Conservation (phyloP, 495 filamentous ascomycete species). For the Penicillium paxilli region DNA sequence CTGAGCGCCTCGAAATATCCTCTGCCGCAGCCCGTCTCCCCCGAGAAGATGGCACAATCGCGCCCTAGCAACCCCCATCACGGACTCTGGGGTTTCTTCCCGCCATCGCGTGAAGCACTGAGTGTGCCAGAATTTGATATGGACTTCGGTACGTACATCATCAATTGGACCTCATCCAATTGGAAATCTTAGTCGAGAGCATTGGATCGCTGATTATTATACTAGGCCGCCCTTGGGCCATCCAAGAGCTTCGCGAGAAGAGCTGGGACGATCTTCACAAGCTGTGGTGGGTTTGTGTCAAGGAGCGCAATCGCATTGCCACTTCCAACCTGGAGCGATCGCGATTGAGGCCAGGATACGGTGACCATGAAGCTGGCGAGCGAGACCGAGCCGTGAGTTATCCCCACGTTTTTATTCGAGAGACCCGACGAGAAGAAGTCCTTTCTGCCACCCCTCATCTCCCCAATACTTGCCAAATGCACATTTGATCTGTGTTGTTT, state of each 20-base stretch:
- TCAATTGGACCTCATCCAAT: background rate
- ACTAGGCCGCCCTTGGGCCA: constrained; percentile 75
- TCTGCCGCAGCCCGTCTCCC: constrained; percentile 69
- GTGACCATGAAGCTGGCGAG: constrained; percentile 58
- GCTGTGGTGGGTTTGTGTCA: constrained; percentile 93
- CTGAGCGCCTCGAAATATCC: constrained; percentile 68
- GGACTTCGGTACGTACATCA: constrained; percentile 58
- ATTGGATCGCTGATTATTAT: background rate
- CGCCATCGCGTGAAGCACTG: constrained; percentile 59
- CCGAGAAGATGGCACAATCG: constrained; percentile 42
- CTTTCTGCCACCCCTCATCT: background rate
- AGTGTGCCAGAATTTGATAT: constrained; percentile 64
- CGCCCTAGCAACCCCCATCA: constrained; percentile 64
- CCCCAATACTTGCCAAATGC: too few relatives aligned
- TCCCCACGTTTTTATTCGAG: background rate
- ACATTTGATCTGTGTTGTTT: too few relatives aligned
- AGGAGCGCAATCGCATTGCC: constrained; percentile 88
- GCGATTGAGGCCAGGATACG: constrained; percentile 65
- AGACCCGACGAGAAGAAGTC: background rate
- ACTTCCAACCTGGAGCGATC: constrained; percentile 69
- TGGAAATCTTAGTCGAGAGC: background rate
- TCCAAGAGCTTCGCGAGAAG: constrained; percentile 85
- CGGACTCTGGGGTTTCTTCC: constrained; percentile 94
- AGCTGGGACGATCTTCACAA: constrained; percentile 90
- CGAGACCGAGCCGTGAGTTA: constrained; percentile 63